Base-by-base conservation (phyloP, 2,329 filamentous ascomycete species). In the Penicillium sp. region DNA sequence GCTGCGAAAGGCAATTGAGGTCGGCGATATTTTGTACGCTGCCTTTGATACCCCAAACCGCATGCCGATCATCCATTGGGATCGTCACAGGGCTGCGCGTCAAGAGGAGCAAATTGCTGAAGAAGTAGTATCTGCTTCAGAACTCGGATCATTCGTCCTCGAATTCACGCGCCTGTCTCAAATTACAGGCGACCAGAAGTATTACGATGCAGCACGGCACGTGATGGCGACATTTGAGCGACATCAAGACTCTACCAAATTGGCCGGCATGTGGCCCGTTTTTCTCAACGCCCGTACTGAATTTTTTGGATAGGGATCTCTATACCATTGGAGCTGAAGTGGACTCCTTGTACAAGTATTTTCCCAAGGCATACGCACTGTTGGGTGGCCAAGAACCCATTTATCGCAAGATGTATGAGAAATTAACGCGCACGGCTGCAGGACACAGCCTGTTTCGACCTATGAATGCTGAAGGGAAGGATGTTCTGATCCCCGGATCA, bases 31-130 rank as follows among this genome's bases (percentile, higher is more conserved):
- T 66, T 81, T 95, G 17, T 91, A 92, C 80, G 86, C 88, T 54
- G 85, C 89, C 1, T 95, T 95, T 70, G 91, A 95, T 76, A 97
- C 93, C 0, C 92, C 92, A 0, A 97, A 97, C 75, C 87, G 91
- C 68, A 94, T 97, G 91, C 93, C 93, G 3, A 79, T 92, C 8
- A 84, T 91, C 10, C 64, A 75, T 7, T 79, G 76, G 76, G 66
- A 76, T 47, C 70, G 68, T 30, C 64, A 70, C 24, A 65, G 63
- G 24, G 72, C 70, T 13, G 65, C 59, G 17, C 59, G 61, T 5
- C 67, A 64, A 3, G 64, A 65, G n/a, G 53, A 61, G 26, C 75
- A 76, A 60, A 55, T 68, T 9, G 69, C 75, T 1, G 68, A 68
- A 15, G 68, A 72, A 7, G 28, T 15, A 15, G 67, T 65, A 3